Evolutionary conservation across 805 yeast genomes (phyloP), one percentile per base, ranked within the genome.

Genomic region (Jamesozyma gamospora): DNA sequence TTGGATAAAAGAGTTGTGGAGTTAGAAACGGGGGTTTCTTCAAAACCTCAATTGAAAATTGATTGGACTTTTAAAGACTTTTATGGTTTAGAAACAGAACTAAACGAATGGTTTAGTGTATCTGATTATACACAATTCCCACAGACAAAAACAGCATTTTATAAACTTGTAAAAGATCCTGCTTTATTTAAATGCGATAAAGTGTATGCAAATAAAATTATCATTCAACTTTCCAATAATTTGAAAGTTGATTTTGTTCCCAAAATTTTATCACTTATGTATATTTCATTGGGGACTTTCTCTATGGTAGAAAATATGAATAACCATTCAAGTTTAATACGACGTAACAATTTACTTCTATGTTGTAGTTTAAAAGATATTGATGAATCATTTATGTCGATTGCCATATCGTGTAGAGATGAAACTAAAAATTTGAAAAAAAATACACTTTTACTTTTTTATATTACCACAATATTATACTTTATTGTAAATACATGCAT

Each of bases 91-190:
- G 42, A 44, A 12, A 54, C 55, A 1, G 82, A 77, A 45, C 36
- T 73, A 13, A 62, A 65, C 9, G 67, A 69, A 28, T 72, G 77
- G 77, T 73, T 70, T 45, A 50, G 63, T 2, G 31, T 51, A 1
- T 46, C 56, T 4, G 70, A 65, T 40, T 56, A 48, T 34, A 28
- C 30, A 3, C 36, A 42, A 16, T 41, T 59, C 4, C 43, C 46
- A 3, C 45, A 36, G 19, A 31, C 46, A 1, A 43, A 45, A 26
- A 25, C 38, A 13, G 39, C 47, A 25, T 55, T 56, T 36, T 44
- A 43, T 8, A 42, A 47, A 18, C 39, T 28, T 4, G 41, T 36
- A 1, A 21, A 16, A 1, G 42, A 48, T 13, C 37, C 48, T 8
- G 33, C 29, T 1, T 32, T 30, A 21, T 53, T 55, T 36, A 7